Evolutionary conservation across 345 rosid genomes (phyloP).

Genomic region (Xanthoceras sorbifolium): DNA sequence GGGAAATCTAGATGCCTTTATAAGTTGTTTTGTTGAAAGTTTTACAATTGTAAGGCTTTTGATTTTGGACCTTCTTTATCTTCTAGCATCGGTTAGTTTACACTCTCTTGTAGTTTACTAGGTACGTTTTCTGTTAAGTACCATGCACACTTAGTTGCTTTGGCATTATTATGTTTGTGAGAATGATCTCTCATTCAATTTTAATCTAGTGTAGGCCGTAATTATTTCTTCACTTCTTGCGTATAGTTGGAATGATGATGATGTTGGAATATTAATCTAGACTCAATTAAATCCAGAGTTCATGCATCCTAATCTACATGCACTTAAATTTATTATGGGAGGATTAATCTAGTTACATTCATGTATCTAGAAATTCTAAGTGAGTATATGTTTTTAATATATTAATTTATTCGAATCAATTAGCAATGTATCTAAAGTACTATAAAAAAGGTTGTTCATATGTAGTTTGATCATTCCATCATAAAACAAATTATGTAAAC

Average conservation of each 20-base stretch:
- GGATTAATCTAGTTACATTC: too few relatives aligned
- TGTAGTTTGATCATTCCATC: too few relatives aligned
- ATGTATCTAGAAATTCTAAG: too few relatives aligned
- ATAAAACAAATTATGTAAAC: too few relatives aligned
- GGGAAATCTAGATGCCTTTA: not conserved
- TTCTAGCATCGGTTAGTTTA: not conserved
- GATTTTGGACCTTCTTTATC: slow-evolving; percentile 9
- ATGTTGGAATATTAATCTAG: too few relatives aligned
- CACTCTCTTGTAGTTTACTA: not conserved
- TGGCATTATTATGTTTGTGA: not conserved
- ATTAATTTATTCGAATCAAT: too few relatives aligned
- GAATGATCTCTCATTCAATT: not conserved
- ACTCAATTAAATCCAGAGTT: too few relatives aligned
- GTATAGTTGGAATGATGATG: not conserved
- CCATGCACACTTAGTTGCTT: not conserved
- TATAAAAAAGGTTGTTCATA: too few relatives aligned
- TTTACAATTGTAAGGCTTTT: not conserved
- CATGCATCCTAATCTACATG: too few relatives aligned
- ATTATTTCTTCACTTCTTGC: not conserved
- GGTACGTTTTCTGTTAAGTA: not conserved
- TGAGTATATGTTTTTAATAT: too few relatives aligned
- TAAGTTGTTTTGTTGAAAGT: not conserved
- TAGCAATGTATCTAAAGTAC: too few relatives aligned
- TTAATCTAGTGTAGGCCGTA: not conserved
- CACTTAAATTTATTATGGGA: too few relatives aligned